These are phyloP conservation scores for Pyronema domesticum DNA, from an alignment of 495 filamentous ascomycete genomes.

Conservation along the genomic window DNA sequence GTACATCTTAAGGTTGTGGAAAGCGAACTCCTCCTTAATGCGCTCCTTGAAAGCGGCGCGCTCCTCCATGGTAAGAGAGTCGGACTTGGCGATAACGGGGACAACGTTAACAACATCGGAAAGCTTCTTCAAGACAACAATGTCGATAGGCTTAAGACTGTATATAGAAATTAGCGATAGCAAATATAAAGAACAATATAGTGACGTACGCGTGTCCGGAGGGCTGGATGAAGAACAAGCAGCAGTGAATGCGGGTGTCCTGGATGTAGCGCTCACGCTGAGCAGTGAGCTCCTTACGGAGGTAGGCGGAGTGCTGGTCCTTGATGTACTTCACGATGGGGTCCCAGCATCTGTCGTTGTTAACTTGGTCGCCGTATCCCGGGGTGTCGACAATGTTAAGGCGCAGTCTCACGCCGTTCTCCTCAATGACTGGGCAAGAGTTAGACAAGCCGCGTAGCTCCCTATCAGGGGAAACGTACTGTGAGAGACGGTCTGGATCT, in stretches of 20 bases:
- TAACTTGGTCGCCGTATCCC: constrained; percentile 65
- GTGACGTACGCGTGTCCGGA: constrained; percentile 69
- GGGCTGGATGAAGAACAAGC: constrained; percentile 98
- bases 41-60: constrained; percentile 90
- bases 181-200: not conserved
- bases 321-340: constrained; percentile 99
- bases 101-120: constrained; percentile 98
- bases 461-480: constrained; percentile 31
- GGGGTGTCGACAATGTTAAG: constrained; percentile 69
- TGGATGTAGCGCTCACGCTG: constrained; percentile 98
- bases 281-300: constrained; percentile 98
- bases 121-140: constrained; percentile 97
- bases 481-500: constrained; percentile 93
- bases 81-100: constrained; percentile 95
- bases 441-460: constrained; percentile 10
- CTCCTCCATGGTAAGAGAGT: constrained; percentile 92
- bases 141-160: constrained; percentile 90
- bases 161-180: constrained; percentile 3
- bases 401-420: constrained; percentile 68
- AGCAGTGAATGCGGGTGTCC: constrained; percentile 98
- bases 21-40: constrained; percentile 98
- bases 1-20: constrained; percentile 99
- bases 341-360: constrained; percentile 74
- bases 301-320: constrained; percentile 99
- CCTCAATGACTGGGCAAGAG: constrained; percentile 62